A percentile compares a stretch with the other conserved stretches of the same genome.
Evolutionary conservation across 2,329 filamentous ascomycete genomes (phyloP).

Genomic region (Hirsutella thompsonii): DNA sequence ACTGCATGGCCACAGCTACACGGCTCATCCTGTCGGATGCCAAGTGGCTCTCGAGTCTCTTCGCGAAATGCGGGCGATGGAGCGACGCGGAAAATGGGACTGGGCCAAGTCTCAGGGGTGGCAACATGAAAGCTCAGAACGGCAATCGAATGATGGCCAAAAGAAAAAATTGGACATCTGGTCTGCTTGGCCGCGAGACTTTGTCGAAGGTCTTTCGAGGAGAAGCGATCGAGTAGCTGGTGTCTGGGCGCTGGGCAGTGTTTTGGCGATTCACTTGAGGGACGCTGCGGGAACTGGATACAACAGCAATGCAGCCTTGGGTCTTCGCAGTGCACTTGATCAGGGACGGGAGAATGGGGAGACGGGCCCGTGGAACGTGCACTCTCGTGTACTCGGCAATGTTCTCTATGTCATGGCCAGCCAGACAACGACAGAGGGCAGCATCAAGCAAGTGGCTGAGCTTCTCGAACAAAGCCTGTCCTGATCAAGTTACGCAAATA

Average conservation of each 20-base stretch:
- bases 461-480: conserved; percentile 5
- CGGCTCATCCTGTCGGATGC: conserved; percentile 71
- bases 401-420: conserved; percentile 46
- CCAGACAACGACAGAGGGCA: conserved; percentile 25
- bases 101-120: conserved; percentile 36
- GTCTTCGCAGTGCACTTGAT: conserved; percentile 24
- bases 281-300: conserved; percentile 30
- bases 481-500: neutral
- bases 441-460: conserved; percentile 13
- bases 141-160: conserved; percentile 8
- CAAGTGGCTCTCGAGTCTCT: conserved; percentile 62
- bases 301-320: conserved; percentile 31
- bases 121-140: conserved; percentile 1
- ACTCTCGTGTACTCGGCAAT: conserved; percentile 42
- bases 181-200: conserved; percentile 56
- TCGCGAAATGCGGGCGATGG: conserved; percentile 43
- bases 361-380: conserved; percentile 32
- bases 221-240: conserved; percentile 41
- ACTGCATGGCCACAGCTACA: conserved; percentile 79
- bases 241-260: conserved; percentile 62
- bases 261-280: conserved; percentile 50
- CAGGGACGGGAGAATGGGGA: conserved; percentile 7
- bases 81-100: conserved; percentile 42
- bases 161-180: conserved; percentile 25
- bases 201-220: conserved; percentile 46